phyloP scores from a whole-genome alignment of 1,139 yeast genomes.

The Yamadazyma oceani region DNA sequence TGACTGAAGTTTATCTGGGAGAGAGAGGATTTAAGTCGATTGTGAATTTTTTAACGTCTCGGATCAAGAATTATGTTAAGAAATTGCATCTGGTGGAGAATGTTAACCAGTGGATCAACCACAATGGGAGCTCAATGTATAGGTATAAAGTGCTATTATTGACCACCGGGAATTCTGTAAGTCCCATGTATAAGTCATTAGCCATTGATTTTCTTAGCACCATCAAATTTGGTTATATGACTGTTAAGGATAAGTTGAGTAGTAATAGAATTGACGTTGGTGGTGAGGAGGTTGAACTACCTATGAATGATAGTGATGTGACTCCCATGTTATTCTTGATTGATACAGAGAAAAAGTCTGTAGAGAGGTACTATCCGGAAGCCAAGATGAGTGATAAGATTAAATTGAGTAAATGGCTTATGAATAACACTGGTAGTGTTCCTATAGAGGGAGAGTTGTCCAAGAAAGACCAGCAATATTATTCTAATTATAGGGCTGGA shows the following conservation, averaged over 20 bases:
- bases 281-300: conserved; percentile 23
- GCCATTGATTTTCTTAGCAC: conserved; percentile 67
- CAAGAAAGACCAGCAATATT: conserved; percentile 31
- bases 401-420: conserved; percentile 38
- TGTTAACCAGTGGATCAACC: conserved; percentile 10
- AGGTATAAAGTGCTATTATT: conserved; percentile 41
- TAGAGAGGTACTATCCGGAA: conserved; percentile 22
- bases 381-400: conserved; percentile 30
- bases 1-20: conserved; percentile 68
- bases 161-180: conserved; percentile 46
- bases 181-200: conserved; percentile 68
- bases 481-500: conserved; percentile 31
- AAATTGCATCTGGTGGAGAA: conserved; percentile 34
- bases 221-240: conserved; percentile 31
- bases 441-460: conserved; percentile 45
- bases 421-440: conserved; percentile 22
- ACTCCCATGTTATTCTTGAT: conserved; percentile 33
- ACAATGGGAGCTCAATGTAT: conserved; percentile 19
- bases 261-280: conserved; percentile 17
- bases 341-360: conserved; percentile 22
- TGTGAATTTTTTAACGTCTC: conserved; percentile 54
- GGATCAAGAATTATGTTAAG: conserved; percentile 73
- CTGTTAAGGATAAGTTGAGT: conserved; percentile 12
- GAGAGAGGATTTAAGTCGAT: conserved; percentile 62
- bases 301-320: conserved; percentile 16